Percentiles rank a stretch among this genome's conserved stretches.
Evolutionary conservation across 2,329 filamentous ascomycete genomes (phyloP).

Genomic region (Paraphaeosphaeria minitans): DNA sequence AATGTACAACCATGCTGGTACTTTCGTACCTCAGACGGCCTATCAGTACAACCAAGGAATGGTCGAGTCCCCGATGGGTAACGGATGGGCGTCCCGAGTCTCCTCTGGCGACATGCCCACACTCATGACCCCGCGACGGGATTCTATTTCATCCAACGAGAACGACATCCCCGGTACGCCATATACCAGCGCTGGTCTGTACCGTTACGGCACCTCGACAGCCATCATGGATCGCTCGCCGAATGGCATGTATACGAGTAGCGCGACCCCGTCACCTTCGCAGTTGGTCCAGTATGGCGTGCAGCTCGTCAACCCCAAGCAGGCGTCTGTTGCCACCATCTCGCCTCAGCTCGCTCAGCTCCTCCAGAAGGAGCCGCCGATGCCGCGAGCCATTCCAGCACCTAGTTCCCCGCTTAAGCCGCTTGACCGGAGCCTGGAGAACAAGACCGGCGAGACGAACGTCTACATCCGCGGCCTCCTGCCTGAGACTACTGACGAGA

Average conservation of each 20-base stretch:
- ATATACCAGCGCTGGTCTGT: conserved; percentile 50
- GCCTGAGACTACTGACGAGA: conserved; percentile 91
- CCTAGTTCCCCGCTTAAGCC: conserved; percentile 86
- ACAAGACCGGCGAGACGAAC: conserved; percentile 93
- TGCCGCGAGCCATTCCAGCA: conserved; percentile 88
- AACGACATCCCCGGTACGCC: conserved; percentile 58
- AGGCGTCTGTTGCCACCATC: conserved; percentile 46
- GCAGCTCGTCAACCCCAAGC: conserved; percentile 49
- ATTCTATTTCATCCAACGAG: conserved; percentile 59
- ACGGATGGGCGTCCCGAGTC: conserved; percentile 53
- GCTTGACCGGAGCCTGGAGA: conserved; percentile 91
- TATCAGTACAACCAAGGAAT: conserved; percentile 53
- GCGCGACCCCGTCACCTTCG: conserved; percentile 56
- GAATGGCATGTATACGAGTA: conserved; percentile 54
- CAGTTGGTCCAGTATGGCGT: conserved; percentile 50
- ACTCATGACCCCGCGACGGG: conserved; percentile 57
- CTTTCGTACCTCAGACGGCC: conserved; percentile 50
- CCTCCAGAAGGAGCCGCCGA: conserved; percentile 72
- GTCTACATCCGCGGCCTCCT: conserved; percentile 97
- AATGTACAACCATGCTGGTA: conserved; percentile 53
- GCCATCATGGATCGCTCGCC: conserved; percentile 58
- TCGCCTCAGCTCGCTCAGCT: conserved; percentile 54
- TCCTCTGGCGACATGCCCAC: conserved; percentile 55
- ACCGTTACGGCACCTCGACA: conserved; percentile 51
- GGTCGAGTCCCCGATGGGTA: conserved; percentile 53